Conservation (phyloP, 2,329 filamentous ascomycete species). For the Claviceps fusiformis region DNA sequence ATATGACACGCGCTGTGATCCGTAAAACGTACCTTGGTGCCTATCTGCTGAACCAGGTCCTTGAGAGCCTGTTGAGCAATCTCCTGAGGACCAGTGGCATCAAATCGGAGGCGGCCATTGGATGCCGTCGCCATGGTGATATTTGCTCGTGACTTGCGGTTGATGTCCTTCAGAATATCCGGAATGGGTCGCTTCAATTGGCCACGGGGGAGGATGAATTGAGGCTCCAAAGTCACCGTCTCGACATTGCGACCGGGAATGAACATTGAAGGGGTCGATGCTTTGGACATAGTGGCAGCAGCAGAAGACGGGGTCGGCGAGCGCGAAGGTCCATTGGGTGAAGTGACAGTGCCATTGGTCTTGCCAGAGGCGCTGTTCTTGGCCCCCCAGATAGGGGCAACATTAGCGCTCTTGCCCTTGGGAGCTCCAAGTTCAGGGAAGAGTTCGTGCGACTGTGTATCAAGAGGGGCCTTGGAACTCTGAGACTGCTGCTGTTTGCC, state of each 20-base stretch:
- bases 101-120: conserved; percentile 63
- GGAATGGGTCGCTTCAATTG: conserved; percentile 75
- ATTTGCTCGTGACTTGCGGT: conserved; percentile 77
- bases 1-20: neutral
- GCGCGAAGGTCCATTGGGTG: conserved; percentile 43
- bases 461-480: conserved; percentile 36
- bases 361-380: conserved; percentile 43
- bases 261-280: conserved; percentile 38
- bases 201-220: conserved; percentile 60
- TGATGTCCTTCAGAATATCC: conserved; percentile 83
- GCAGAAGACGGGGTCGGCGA: conserved; percentile 52
- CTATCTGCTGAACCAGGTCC: conserved; percentile 79
- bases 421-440: conserved; percentile 79
- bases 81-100: conserved; percentile 71
- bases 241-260: conserved; percentile 77
- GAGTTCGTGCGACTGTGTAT: conserved; percentile 77
- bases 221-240: conserved; percentile 57
- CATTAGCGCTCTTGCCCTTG: conserved; percentile 53
- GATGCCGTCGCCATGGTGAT: conserved; percentile 65
- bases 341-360: conserved; percentile 38
- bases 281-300: conserved; percentile 27
- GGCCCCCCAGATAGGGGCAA: conserved; percentile 64
- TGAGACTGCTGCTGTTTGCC: conserved; percentile 53
- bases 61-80: conserved; percentile 78
- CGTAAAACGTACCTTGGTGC: conserved; percentile 53